phyloP scores from a whole-genome alignment of 768 basidiomycete genomes.

The Trametes gibbosa region DNA sequence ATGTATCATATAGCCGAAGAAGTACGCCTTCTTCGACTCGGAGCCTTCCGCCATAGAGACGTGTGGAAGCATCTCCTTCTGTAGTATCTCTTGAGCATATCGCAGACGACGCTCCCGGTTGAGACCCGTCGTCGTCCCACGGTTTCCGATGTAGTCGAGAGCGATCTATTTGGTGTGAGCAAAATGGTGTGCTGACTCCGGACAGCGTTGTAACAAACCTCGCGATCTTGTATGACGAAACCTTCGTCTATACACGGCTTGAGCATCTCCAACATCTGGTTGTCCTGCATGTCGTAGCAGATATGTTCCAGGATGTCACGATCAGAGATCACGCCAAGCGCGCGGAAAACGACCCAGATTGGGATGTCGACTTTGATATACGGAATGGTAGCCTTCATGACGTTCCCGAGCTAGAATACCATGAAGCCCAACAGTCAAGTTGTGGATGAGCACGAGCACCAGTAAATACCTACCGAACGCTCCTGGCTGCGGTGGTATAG shows the following conservation, averaged over 20 bases:
- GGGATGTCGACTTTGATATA: conserved; percentile 99
- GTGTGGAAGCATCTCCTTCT: conserved; percentile 98
- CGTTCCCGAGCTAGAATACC: conserved; percentile 68
- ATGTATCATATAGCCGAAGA: conserved; percentile 99
- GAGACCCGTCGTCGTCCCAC: conserved; percentile 92
- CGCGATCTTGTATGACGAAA: conserved; percentile 96
- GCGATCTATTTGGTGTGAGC: conserved; percentile 47
- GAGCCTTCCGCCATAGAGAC: conserved; percentile 95
- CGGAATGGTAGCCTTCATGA: conserved; percentile 96
- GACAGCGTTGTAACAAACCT: conserved; percentile 44
- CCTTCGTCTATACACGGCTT: conserved; percentile 99
- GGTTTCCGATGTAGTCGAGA: conserved; percentile 96
- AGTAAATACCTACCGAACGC: conserved; percentile 61
- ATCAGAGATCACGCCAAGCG: conserved; percentile 95
- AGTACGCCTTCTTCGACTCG: conserved; percentile 98
- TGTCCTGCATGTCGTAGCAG: conserved; percentile 95
- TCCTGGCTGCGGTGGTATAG: conserved; percentile 91
- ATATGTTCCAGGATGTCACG: conserved; percentile 98
- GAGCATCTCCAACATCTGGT: conserved; percentile 95
- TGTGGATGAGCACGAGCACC: neutral
- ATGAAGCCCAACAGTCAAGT: conserved; percentile 1
- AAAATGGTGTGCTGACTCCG: neutral
- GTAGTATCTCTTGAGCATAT: conserved; percentile 95
- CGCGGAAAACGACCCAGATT: conserved; percentile 98
- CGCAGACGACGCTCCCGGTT: conserved; percentile 90